Conservation (phyloP, 1,139 yeast genomes). For the Saccharomycopsis hybrid region DNA sequence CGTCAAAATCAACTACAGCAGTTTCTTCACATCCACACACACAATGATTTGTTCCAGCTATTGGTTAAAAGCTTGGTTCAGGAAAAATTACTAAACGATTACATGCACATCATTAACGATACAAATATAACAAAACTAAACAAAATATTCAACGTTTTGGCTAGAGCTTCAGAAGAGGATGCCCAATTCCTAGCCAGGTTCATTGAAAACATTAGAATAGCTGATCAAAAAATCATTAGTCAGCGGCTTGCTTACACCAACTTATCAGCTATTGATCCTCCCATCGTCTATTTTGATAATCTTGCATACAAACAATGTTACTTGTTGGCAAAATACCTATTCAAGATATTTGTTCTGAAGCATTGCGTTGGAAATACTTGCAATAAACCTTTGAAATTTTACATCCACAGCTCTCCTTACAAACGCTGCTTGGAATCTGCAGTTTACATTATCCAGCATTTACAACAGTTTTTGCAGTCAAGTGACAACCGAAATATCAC, state of each 20-base stretch:
- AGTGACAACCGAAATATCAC: background rate
- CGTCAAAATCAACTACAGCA: background rate
- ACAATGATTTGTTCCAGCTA: slow-evolving; percentile 8
- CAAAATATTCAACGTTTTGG: slow-evolving; percentile 10
- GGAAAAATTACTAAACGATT: slow-evolving; percentile 8
- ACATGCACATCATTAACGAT: slow-evolving; percentile 11
- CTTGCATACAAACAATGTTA: slow-evolving; percentile 14
- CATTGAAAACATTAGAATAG: background rate
- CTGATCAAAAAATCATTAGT: background rate
- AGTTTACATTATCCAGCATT: slow-evolving; percentile 1
- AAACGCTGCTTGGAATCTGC: slow-evolving; percentile 13
- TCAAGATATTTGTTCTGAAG: background rate
- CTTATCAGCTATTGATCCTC: slow-evolving; percentile 2
- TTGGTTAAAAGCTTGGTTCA: slow-evolving; percentile 12
- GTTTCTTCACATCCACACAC: slow-evolving; percentile 1
- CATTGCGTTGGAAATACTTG: background rate
- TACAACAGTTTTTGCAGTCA: background rate
- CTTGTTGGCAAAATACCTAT: slow-evolving; percentile 12
- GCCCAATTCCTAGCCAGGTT: background rate
- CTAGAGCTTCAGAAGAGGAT: background rate
- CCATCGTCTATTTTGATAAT: slow-evolving; percentile 4
- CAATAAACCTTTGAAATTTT: background rate
- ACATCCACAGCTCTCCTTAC: slow-evolving; percentile 16
- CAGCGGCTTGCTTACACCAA: background rate
- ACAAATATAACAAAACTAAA: slow-evolving; percentile 3